Conservation (phyloP, 495 filamentous ascomycete species). For the Amorphotheca resinae region DNA sequence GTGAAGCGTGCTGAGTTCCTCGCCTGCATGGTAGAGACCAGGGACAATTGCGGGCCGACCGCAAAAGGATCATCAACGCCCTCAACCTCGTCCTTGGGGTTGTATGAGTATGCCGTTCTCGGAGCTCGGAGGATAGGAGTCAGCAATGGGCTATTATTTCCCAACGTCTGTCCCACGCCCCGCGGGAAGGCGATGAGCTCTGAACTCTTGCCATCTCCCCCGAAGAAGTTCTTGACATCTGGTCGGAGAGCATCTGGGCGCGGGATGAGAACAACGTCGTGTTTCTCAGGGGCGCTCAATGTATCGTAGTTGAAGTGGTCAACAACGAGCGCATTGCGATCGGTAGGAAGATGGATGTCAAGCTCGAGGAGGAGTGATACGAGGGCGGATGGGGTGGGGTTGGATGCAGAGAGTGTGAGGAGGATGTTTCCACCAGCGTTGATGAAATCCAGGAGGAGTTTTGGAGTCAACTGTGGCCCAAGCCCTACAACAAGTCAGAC, state of each 20-base stretch:
- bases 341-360: constrained; percentile 78
- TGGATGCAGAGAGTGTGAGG: constrained; percentile 66
- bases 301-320: constrained; percentile 95
- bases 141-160: constrained; percentile 58
- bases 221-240: constrained; percentile 71
- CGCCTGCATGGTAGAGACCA: constrained; percentile 76
- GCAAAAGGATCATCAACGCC: constrained; percentile 63
- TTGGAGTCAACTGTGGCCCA: constrained; percentile 76
- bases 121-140: constrained; percentile 72
- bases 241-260: constrained; percentile 45
- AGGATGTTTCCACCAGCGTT: constrained; percentile 88
- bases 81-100: constrained; percentile 75
- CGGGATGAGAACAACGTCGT: constrained; percentile 76
- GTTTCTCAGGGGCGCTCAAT: constrained; percentile 59
- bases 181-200: constrained; percentile 65
- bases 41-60: constrained; percentile 65
- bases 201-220: constrained; percentile 36
- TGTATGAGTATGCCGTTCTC: constrained; percentile 80
- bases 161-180: constrained; percentile 68
- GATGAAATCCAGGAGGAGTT: constrained; percentile 79
- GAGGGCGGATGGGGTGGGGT: constrained; percentile 60
- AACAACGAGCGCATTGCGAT: constrained; percentile 69
- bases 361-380: constrained; percentile 80
- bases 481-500: constrained; percentile 42
- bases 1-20: constrained; percentile 88